Percentiles rank a stretch among this genome's conserved stretches.
phyloP scores from a whole-genome alignment of 805 yeast species.

The Candida insectalens region DNA sequence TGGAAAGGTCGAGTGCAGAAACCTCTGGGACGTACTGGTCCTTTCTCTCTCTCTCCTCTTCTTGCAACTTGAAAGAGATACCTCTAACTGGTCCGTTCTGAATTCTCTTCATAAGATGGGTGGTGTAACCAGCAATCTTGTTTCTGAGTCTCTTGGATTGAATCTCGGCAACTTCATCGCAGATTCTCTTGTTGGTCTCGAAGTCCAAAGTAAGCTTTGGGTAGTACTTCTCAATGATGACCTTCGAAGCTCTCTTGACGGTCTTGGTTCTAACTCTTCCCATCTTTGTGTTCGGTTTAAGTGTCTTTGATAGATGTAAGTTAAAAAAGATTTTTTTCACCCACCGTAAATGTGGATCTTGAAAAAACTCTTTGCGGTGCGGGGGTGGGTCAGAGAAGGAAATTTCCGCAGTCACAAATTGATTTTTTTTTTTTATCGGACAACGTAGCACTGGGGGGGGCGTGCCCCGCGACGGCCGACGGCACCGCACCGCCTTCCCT shows the following conservation, averaged over 20 bases:
- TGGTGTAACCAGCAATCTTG: conserved; percentile 99
- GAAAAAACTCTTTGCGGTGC: too few relatives aligned
- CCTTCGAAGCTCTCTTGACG: conserved; percentile 99
- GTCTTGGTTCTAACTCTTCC: conserved; percentile 99
- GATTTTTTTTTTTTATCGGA: too few relatives aligned
- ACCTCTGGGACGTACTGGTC: conserved; percentile 99
- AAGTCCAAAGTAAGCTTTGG: conserved; percentile 99
- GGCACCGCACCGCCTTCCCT: too few relatives aligned
- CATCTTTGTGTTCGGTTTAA: conserved; percentile 21
- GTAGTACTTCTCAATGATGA: conserved; percentile 98
- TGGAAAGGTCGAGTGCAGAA: conserved; percentile 97
- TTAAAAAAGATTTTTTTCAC: too few relatives aligned
- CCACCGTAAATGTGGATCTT: too few relatives aligned
- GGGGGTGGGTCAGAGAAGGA: too few relatives aligned
- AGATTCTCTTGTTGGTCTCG: conserved; percentile 99
- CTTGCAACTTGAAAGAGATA: conserved; percentile 99
- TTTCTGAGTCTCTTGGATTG: conserved; percentile 99
- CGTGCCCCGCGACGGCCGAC: too few relatives aligned
- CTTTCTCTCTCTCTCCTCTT: conserved; percentile 99
- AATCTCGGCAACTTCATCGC: conserved; percentile 96
- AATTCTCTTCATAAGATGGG: conserved; percentile 99
- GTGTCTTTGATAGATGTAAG: conserved; percentile 1
- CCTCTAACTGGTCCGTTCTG: conserved; percentile 99
- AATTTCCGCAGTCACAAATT: too few relatives aligned
- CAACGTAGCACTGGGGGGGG: too few relatives aligned